Percentiles rank a stretch among this genome's conserved stretches.
Conservation (phyloP, 768 basidiomycete genomes). For the Phanerodontia chrysosporium region DNA sequence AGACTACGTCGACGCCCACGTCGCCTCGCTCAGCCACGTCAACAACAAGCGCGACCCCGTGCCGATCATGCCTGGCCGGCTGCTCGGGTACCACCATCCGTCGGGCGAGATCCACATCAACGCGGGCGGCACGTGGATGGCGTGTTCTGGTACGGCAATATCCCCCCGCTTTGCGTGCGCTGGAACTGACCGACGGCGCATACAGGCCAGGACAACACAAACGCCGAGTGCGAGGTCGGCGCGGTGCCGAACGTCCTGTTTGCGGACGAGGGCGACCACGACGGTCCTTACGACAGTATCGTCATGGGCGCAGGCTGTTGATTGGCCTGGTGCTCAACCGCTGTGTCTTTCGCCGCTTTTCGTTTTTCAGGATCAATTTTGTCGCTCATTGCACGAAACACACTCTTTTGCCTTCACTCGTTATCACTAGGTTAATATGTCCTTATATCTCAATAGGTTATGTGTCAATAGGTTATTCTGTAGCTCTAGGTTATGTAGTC, state of each 20-base stretch:
- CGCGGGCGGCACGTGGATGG: conserved; percentile 43
- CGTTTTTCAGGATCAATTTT: background rate
- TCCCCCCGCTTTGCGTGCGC: background rate
- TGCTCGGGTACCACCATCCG: conserved; percentile 44
- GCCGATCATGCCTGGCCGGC: conserved; percentile 30
- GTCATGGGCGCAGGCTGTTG: conserved; percentile 1
- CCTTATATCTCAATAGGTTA: background rate
- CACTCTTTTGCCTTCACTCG: background rate
- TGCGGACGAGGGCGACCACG: conserved; percentile 41
- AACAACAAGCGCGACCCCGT: conserved; percentile 45
- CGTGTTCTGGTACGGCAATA: conserved; percentile 40
- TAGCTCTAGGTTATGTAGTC: conserved; percentile 1
- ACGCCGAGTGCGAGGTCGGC: conserved; percentile 45
- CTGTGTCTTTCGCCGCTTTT: background rate
- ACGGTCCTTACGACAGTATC: conserved; percentile 40
- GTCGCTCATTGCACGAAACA: background rate
- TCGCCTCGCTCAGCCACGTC: conserved; percentile 44
- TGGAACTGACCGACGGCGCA: background rate
- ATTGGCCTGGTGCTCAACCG: too few species aligned
- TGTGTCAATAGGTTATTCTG: background rate
- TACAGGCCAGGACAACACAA: conserved; percentile 58
- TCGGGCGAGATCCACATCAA: conserved; percentile 36
- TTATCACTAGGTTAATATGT: background rate
- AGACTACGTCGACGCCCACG: conserved; percentile 45
- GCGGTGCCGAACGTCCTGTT: conserved; percentile 48